Evolutionary conservation across 2,329 filamentous ascomycete species (phyloP), one percentile per base, ranked within the genome.

Genomic region (Aspergillus texensis): DNA sequence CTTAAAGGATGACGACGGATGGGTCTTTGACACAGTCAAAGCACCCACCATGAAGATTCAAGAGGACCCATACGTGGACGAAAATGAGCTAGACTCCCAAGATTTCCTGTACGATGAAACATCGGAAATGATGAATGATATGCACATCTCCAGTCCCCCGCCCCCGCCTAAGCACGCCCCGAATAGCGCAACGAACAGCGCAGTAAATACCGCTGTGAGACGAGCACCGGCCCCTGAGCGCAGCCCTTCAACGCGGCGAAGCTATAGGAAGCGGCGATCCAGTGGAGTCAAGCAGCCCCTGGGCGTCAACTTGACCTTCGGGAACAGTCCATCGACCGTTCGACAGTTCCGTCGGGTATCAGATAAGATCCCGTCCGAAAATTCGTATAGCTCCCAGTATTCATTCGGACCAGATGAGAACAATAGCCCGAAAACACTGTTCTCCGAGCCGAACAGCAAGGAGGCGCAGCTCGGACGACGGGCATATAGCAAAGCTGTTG

Each of bases 1-100:
- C 60, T 84, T 86, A 2, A 84, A 87, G 2, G 89, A 93, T 6
- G 84, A 91, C 19, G 93, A 97, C 67, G 94, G 92, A 67, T 98
- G 94, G 94, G 90, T 96, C 2, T 98, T 98, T 75, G 94, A 97
- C 73, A 98, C 94, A 0, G 89, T 98, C 74, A 95, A 92, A 77
- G 85, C 87, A 12, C 78, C 83, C 9, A 92, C 91, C 0, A 78
- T 82, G 65, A 82, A 89, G 36, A 84, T 82, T 4, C 83, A 87
- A 4, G 86, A 81, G 62, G 82, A 86, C 70, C 87, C 85, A 77
- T 65, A 76, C 64, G 28, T 73, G 63, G 66, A 84, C 80, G 70
- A 79, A 80, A 62, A 77, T 81, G 63, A 85, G 45, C 78, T 81
- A 0, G 79, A 70, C 10, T 58, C 68, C 6, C 64, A 76, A 46